These are phyloP conservation scores for Solanum bulbocastanum DNA, from an alignment of 257 asterid genomes.

Conservation along the genomic window DNA sequence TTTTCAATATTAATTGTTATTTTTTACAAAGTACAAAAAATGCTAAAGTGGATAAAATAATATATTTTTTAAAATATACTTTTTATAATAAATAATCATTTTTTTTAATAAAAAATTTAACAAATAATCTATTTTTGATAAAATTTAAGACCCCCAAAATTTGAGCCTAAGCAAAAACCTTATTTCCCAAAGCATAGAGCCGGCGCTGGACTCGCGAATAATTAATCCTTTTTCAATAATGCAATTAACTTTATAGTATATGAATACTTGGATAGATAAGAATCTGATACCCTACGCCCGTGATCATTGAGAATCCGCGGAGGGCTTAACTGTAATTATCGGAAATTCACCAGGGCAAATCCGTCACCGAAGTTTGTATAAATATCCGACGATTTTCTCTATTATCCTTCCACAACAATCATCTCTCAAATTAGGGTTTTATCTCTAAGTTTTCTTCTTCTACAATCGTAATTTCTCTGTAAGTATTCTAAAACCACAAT, in stretches of 20 bases:
- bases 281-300: neutral
- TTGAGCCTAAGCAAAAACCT: too few relatives aligned
- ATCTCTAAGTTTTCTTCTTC: neutral
- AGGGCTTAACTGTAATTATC: neutral
- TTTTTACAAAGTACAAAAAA: too few relatives aligned
- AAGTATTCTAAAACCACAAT: neutral
- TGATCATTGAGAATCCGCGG: neutral
- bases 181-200: too few relatives aligned
- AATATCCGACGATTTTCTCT: neutral
- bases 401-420: neutral
- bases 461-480: neutral
- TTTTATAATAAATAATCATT: too few relatives aligned
- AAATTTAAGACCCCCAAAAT: too few relatives aligned
- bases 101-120: too few relatives aligned
- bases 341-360: neutral
- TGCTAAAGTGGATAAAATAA: too few relatives aligned
- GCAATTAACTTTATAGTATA: neutral
- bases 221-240: neutral
- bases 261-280: neutral
- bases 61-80: too few relatives aligned
- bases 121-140: too few relatives aligned
- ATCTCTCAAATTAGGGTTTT: neutral
- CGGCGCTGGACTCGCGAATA: too few relatives aligned
- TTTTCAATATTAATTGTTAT: too few relatives aligned
- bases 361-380: neutral